Evolutionary conservation across 805 yeast species (phyloP).

Genomic region (Ogataea nonfermentans): DNA sequence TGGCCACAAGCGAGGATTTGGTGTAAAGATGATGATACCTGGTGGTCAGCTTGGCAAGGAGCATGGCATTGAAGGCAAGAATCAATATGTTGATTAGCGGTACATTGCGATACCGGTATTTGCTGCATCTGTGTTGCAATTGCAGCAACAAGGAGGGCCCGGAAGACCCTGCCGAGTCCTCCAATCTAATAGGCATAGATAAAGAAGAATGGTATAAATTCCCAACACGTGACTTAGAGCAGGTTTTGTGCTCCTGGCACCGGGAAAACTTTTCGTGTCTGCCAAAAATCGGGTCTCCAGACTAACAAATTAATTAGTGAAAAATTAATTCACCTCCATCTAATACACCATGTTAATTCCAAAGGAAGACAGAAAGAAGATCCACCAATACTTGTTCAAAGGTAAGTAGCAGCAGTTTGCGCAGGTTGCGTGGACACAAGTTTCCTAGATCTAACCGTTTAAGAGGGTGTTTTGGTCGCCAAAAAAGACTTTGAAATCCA

Average conservation of each 20-base stretch:
- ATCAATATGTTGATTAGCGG: slow-evolving; percentile 59
- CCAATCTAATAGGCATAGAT: slow-evolving; percentile 4
- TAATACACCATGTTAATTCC: slow-evolving; percentile 89
- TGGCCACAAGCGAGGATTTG: slow-evolving; percentile 67
- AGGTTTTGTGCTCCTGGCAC: slow-evolving; percentile 9
- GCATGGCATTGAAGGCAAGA: slow-evolving; percentile 44
- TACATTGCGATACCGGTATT: slow-evolving; percentile 39
- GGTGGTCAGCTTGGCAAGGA: slow-evolving; percentile 53
- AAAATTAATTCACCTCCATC: slow-evolving; percentile 12
- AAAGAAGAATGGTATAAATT: not conserved
- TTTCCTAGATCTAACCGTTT: slow-evolving; percentile 25
- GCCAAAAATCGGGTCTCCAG: slow-evolving; percentile 12
- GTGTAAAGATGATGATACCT: slow-evolving; percentile 61
- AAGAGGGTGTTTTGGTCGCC: slow-evolving; percentile 99
- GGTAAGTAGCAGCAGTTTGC: slow-evolving; percentile 54
- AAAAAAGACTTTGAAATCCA: slow-evolving; percentile 97
- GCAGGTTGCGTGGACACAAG: not conserved
- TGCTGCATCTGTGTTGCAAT: slow-evolving; percentile 15
- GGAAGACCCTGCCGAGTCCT: not conserved
- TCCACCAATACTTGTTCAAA: slow-evolving; percentile 98
- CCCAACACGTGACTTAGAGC: slow-evolving; percentile 12
- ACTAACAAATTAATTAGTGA: slow-evolving; percentile 11
- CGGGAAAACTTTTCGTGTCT: slow-evolving; percentile 13
- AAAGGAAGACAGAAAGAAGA: slow-evolving; percentile 99
- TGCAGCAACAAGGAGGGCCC: slow-evolving; percentile 3